Base-by-base conservation (phyloP, 192 early-diverging fungal species). In the Thoreauomyces humboldtii region DNA sequence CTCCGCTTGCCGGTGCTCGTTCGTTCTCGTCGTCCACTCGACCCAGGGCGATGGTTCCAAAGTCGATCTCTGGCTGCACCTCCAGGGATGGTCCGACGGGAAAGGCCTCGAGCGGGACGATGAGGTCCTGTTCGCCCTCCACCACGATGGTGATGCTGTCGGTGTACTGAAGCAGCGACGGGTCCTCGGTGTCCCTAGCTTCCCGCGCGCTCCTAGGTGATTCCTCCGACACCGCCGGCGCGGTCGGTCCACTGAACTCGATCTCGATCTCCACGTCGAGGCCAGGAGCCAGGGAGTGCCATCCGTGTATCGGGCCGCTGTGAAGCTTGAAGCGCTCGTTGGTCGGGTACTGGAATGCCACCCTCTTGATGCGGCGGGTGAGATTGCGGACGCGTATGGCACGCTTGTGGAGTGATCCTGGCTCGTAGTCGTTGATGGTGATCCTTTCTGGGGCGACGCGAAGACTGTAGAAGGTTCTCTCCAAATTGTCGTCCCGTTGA, bases 341-440 rank as follows among this genome's bases (percentile, higher is more conserved):
- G 6, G 7, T 25, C 7, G 72, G 64, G 14, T 70, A 55, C 29
- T 65, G 45, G 4, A 75, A 41, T 5, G 68, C 42, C 43, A 80
- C 43, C 28, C 62, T 46, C 42, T 73, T 44, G 22, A 72, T 48
- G 21, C 37, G 22, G 11, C 52, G 29, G 17, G 68, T 68, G 27
- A 44, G 71, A 60, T 80, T 80, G 47, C 68, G 60, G 56, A 80
- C 56, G 2, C 29, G 63, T 38, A 80, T 50, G 7, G 50, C 59
- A 28, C 47, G 21, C 21, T 32, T 37, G 4, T 66, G 35, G 21
- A 42, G 33, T 17, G 34, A 44, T n/a, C 69, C 74, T 12, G 70
- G 61, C 28, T 65, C 53, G 59, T 80, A 80, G 29, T 80, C 69
- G 2, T 24, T 6, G 33, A 80, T 69, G 43, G 44, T 33, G 28